These are phyloP conservation scores for Hymenoscyphus albidus DNA, from an alignment of 2,329 filamentous ascomycete species.

Conservation along the genomic window DNA sequence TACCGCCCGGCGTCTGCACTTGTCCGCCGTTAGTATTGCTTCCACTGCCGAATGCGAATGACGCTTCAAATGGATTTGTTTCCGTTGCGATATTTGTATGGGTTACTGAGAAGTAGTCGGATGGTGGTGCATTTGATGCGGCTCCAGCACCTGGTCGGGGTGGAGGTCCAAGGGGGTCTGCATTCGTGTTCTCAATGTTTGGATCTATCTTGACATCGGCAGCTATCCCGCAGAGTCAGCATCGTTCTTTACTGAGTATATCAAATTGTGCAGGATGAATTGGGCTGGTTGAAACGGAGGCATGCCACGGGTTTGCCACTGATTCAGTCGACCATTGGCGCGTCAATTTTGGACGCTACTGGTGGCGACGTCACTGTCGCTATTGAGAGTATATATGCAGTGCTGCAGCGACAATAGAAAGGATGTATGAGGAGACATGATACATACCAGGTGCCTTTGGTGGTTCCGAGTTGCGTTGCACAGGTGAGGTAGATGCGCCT, in stretches of 20 bases:
- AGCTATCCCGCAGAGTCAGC: conserved; percentile 21
- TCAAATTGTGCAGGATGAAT: not conserved
- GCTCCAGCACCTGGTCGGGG: conserved; percentile 51
- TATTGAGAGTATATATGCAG: not conserved
- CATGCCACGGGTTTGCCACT: not conserved
- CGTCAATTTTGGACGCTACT: not conserved
- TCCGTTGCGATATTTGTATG: conserved; percentile 64
- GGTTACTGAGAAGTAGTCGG: conserved; percentile 64
- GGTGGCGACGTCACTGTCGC: not conserved
- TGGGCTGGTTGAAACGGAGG: not conserved
- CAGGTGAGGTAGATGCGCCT: conserved; percentile 25
- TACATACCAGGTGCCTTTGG: conserved; percentile 25
- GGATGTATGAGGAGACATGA: not conserved
- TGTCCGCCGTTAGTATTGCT: conserved; percentile 22
- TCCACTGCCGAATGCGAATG: conserved; percentile 65
- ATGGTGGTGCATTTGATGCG: conserved; percentile 45
- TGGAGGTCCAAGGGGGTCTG: conserved; percentile 66
- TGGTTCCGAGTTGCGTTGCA: conserved; percentile 23
- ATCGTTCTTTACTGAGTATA: not conserved
- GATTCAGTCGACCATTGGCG: not conserved
- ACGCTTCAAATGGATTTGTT: conserved; percentile 96
- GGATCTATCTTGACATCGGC: conserved; percentile 44
- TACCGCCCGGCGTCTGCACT: conserved; percentile 76
- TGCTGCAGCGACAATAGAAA: not conserved
- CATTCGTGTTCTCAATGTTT: conserved; percentile 52